These are phyloP conservation scores for Venturia oleaginea DNA, from an alignment of 2,329 filamentous ascomycete species.

Conservation along the genomic window DNA sequence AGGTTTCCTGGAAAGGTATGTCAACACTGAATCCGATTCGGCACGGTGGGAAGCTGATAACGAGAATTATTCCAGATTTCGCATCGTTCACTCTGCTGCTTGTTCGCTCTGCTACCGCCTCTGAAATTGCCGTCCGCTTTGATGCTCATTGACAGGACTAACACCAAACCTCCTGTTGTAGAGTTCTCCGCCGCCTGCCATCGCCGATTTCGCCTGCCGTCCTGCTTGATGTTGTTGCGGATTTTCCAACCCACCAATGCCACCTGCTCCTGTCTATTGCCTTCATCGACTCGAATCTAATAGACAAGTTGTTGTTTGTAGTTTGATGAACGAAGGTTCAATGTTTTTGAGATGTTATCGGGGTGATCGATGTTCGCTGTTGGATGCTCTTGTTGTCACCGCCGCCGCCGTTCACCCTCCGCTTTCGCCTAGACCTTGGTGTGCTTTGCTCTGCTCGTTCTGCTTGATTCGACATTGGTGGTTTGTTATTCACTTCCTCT, in stretches of 20 bases:
- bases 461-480: too few relatives aligned
- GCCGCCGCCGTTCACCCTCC: too few relatives aligned
- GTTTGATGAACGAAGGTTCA: too few relatives aligned
- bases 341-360: not conserved
- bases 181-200: not conserved
- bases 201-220: not conserved
- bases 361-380: not conserved
- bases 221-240: not conserved
- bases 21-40: not conserved
- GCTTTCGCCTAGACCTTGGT: too few relatives aligned
- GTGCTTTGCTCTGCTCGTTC: too few relatives aligned
- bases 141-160: not conserved
- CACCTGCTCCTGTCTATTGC: not conserved
- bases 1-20: constrained; percentile 1
- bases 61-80: not conserved
- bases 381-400: too few relatives aligned
- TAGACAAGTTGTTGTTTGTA: not conserved
- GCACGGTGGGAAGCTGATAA: not conserved
- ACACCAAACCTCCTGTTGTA: not conserved
- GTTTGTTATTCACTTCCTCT: too few relatives aligned
- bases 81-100: not conserved
- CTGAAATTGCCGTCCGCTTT: not conserved
- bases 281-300: not conserved
- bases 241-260: too few relatives aligned
- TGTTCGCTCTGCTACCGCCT: not conserved